A percentile compares a stretch with the other conserved stretches of the same genome.
These are phyloP conservation scores for Suillus paluster DNA, from an alignment of 768 basidiomycete genomes.

Conservation along the genomic window DNA sequence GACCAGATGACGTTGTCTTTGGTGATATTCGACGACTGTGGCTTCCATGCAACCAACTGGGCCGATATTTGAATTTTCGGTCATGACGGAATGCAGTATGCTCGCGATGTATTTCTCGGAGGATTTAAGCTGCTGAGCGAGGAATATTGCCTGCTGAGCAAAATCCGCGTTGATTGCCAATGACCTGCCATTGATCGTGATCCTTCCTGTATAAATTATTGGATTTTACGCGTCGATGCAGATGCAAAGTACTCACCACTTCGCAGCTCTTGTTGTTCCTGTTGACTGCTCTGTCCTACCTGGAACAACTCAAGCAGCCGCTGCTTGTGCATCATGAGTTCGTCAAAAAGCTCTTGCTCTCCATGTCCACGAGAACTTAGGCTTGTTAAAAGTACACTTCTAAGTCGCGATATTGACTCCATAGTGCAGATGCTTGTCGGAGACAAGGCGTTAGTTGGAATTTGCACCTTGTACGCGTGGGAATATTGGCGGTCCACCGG, in stretches of 20 bases:
- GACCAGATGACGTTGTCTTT: conserved; percentile 68
- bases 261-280: conserved; percentile 76
- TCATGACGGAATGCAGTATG: conserved; percentile 66
- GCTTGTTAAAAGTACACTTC: conserved; percentile 52
- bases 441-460: not conserved
- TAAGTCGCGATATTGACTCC: conserved; percentile 64
- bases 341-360: conserved; percentile 79
- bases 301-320: conserved; percentile 68
- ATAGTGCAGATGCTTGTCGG: conserved; percentile 38
- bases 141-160: conserved; percentile 73
- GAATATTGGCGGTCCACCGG: conserved; percentile 12
- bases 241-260: conserved; percentile 47
- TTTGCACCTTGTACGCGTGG: conserved; percentile 4
- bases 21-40: conserved; percentile 70
- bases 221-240: conserved; percentile 1
- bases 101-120: conserved; percentile 83
- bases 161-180: conserved; percentile 81
- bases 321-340: conserved; percentile 68
- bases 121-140: conserved; percentile 79
- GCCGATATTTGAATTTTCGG: conserved; percentile 65
- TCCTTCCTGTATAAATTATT: conserved; percentile 56
- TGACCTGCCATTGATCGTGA: conserved; percentile 63
- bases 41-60: conserved; percentile 64
- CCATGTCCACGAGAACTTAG: conserved; percentile 53
- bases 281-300: conserved; percentile 59